Evolutionary conservation across 192 early-diverging fungal genomes (phyloP), one percentile per base, ranked within the genome.

Genomic region (Coemansia sp.): DNA sequence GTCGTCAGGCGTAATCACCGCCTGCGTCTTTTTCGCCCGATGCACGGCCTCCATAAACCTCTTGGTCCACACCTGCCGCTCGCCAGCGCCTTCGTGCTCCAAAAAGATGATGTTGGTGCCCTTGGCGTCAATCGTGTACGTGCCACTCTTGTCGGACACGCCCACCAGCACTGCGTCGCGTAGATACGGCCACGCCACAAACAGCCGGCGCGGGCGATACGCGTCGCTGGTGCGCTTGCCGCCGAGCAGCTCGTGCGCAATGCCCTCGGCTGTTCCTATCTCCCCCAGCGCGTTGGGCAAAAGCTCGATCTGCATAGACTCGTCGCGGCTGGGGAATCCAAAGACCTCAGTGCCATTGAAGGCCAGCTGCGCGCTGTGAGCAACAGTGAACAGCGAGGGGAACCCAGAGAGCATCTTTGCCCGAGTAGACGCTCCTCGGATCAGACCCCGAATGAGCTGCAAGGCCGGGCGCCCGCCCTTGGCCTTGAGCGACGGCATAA

Each of bases 341-440:
- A 97, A 98, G 3, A 97, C 93, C 44, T 89, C 87, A 10, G 97
- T 95, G 29, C 89, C 87, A 72, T 95, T 94, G 70, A 86, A 91
- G 9, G 86, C 90, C 24, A 98, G 75, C 38, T 76, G 80, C 12
- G 87, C 88, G 1, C 86, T 87, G 74, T 94, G 87, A 34, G 88
- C 83, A n/a, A 93, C 76, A 1, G 95, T 95, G 61, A 94, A 77
- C 68, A 99, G 75, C 8, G 93, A 88, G 16, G 97, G 97, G 75
- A 99, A 99, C 29, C 97, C 97, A 16, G 95, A 83, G 18, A 90
- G 81, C 20, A 89, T 71, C 62, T 79, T 72, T 12, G 78, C 84
- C 5, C 95, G 93, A 16, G 88, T 74, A 29, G 76, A 74, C 1
- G 89, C 87, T n/a, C 90, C 93, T 16, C 76, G 41, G 57, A 88